Base-by-base conservation (phyloP, 2,329 filamentous ascomycete genomes). In the Penicillium italicum region DNA sequence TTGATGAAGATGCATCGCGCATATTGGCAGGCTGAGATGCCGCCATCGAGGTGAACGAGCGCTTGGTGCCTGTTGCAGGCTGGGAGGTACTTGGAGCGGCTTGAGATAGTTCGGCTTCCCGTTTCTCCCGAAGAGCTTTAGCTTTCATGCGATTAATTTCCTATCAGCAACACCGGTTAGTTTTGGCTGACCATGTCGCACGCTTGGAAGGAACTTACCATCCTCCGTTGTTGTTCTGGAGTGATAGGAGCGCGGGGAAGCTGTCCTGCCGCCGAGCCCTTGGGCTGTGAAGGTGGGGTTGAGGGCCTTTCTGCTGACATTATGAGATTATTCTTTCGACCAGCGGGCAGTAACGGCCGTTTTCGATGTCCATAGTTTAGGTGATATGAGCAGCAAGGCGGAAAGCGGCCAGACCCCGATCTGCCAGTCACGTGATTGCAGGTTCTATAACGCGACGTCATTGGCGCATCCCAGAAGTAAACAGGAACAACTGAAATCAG, bases 61-160 rank as follows among this genome's bases (percentile, higher is more conserved):
- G 87, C 71, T 97, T 97, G 57, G 85, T 86, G 6, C 88, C 86
- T 64, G 79, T 79, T 38, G 82, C 80, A 58, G 80, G 77, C 51
- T 76, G 76, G 20, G 56, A 30, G 9, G 50, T 42, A 37, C 76
- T 72, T 18, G 76, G 34, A 58, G 68, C 56, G 36, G 67, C 55
- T 57, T 47, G 78, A 66, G 57, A 79, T 73, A 67, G 77, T 56
- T 87, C 84, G 33, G 87, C 85, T 66, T 91, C 85, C 56, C 83
- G 82, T 67, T 88, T 86, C 63, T 90, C 85, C 55, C 89, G 88
- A 18, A 92, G 79, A 2, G 91, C 92, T 80, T 97, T 97, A 53
- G 94, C 90, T 75, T 86, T 89, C 30, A 97, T 82, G 20, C 93
- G 85, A 65, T 87, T 92, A 72, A 93, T 86, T 84, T 97, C 93